Conservation (phyloP, 140 eudicot species). For the Ambrosia hybrid region DNA sequence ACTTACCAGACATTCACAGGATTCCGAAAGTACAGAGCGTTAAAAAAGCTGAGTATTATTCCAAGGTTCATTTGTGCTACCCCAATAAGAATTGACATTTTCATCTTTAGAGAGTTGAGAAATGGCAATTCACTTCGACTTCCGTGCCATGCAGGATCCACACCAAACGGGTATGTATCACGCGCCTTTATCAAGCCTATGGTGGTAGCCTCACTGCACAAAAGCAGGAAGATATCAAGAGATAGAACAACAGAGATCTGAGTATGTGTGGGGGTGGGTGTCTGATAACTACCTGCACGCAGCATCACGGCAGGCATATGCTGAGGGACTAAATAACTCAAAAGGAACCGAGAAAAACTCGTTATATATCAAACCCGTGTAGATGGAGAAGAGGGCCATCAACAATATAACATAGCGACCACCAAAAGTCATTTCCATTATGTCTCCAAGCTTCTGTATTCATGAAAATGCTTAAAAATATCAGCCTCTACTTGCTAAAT, state of each 20-base stretch:
- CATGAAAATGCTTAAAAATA: conserved; percentile 2
- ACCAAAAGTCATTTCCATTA: conserved; percentile 76
- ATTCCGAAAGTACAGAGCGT: conserved; percentile 75
- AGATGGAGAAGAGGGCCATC: conserved; percentile 83
- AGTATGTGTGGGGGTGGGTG: no score
- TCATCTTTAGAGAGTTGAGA: conserved; percentile 83
- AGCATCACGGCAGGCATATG: conserved; percentile 75
- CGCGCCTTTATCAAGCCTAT: conserved; percentile 71
- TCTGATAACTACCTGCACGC: conserved; percentile 54
- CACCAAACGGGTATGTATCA: conserved; percentile 85
- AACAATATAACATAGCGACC: conserved; percentile 81
- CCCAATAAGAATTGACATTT: conserved; percentile 90
- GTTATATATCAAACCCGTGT: conserved; percentile 73
- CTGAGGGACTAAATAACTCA: conserved; percentile 69
- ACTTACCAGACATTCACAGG: conserved; percentile 71
- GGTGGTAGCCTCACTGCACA: conserved; percentile 83
- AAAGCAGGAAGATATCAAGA: not conserved
- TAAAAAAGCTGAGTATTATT: conserved; percentile 78
- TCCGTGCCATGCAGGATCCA: conserved; percentile 91
- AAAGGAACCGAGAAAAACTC: conserved; percentile 91
- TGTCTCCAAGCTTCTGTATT: conserved; percentile 89
- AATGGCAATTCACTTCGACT: conserved; percentile 82
- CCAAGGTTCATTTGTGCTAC: conserved; percentile 99
- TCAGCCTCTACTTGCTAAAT: conserved; percentile 22
- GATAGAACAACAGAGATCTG: not conserved